Percentiles rank a stretch among this genome's conserved stretches.
phyloP scores from a whole-genome alignment of 1,139 yeast genomes.

The Scheffersomyces segobiensis region DNA sequence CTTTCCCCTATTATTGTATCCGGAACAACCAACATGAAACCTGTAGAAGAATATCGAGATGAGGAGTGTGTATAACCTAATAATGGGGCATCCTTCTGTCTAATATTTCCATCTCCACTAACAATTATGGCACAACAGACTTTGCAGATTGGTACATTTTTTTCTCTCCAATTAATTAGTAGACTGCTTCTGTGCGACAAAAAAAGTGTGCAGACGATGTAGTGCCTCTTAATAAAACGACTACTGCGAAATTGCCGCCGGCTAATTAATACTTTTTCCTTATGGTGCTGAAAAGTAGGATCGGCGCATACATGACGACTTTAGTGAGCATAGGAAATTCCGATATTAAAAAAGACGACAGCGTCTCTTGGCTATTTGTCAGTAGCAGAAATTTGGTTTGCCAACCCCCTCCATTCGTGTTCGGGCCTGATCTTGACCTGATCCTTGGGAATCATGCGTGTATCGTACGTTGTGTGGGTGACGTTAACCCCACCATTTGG shows the following conservation, averaged over 20 bases:
- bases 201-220: background rate
- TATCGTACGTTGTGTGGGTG: background rate
- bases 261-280: background rate
- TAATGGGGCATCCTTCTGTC: background rate
- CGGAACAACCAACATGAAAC: background rate
- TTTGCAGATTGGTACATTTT: background rate
- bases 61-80: background rate
- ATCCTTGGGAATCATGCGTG: background rate
- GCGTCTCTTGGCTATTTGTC: background rate
- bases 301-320: background rate
- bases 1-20: no score
- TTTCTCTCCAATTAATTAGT: background rate
- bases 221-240: background rate
- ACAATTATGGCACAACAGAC: background rate
- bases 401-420: background rate
- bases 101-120: background rate
- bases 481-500: background rate
- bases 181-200: background rate
- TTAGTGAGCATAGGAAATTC: background rate
- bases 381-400: background rate
- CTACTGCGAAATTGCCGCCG: background rate
- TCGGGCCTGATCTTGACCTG: background rate
- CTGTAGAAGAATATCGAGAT: background rate
- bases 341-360: background rate
- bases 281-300: background rate